Evolutionary conservation across 1,139 yeast species (phyloP).

Genomic region (Hanseniaspora uvarum): DNA sequence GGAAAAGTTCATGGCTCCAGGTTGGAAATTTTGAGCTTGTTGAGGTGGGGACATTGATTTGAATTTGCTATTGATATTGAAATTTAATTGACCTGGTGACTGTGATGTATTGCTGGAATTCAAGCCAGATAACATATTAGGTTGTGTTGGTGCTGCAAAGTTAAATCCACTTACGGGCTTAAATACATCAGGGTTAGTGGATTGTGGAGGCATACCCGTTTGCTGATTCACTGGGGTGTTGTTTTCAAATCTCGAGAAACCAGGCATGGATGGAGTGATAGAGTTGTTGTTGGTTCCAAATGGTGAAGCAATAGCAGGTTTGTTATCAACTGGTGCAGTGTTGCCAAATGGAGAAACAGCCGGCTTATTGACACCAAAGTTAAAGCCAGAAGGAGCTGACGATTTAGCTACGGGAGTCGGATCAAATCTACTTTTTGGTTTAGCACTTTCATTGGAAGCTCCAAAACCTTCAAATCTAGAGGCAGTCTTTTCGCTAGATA

Average conservation of each 20-base stretch:
- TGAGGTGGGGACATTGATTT: slow-evolving; percentile 13
- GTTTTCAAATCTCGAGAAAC: background rate
- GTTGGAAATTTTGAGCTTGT: slow-evolving; percentile 12
- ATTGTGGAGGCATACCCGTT: background rate
- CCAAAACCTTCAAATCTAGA: slow-evolving; percentile 25
- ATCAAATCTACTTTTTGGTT: slow-evolving; percentile 11
- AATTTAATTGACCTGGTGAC: background rate
- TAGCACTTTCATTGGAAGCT: slow-evolving; percentile 12
- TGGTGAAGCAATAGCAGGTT: background rate
- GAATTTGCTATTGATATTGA: slow-evolving; percentile 14
- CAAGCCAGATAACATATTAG: background rate
- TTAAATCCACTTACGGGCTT: slow-evolving; percentile 16
- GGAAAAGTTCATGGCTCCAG: slow-evolving; percentile 11
- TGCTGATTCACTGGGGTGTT: background rate
- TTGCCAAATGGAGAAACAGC: background rate
- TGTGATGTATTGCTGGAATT: background rate
- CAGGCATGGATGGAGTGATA: background rate
- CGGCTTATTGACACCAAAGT: background rate
- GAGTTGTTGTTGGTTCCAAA: background rate
- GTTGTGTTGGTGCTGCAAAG: background rate
- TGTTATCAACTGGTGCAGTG: background rate
- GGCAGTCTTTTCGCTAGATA: slow-evolving; percentile 17
- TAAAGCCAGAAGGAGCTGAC: background rate
- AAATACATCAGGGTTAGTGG: slow-evolving; percentile 7
- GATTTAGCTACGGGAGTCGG: background rate